Evolutionary conservation across 202 grass and related monocot genomes (phyloP).

Genomic region (Alloteropsis angusta): DNA sequence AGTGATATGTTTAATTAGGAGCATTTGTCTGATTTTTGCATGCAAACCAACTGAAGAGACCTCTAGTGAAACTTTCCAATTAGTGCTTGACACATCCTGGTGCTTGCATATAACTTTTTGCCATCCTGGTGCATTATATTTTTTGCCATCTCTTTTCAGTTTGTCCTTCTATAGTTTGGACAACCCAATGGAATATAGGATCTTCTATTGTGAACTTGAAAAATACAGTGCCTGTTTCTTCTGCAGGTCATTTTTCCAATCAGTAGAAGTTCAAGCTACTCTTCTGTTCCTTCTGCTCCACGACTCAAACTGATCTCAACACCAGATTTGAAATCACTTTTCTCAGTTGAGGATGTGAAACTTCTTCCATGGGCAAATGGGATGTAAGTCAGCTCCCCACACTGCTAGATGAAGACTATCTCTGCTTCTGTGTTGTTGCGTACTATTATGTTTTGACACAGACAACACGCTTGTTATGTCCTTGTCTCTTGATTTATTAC

Average conservation of each 20-base stretch:
- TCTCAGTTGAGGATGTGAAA: conserved; percentile 83
- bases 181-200: neutral
- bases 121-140: neutral
- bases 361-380: conserved; percentile 78
- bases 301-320: conserved; percentile 78
- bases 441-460: neutral
- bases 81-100: neutral
- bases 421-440: neutral
- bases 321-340: conserved; percentile 65
- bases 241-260: conserved; percentile 81
- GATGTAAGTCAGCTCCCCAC: conserved; percentile 57
- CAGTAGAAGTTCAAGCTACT: conserved; percentile 43
- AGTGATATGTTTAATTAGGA: conserved; percentile 9
- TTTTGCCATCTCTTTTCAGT: neutral
- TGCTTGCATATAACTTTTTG: neutral
- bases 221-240: conserved; percentile 27
- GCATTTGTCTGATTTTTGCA: conserved; percentile 11
- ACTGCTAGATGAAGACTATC: conserved; percentile 1
- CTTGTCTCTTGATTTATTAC: neutral
- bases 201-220: conserved; percentile 12
- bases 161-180: neutral
- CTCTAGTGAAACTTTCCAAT: neutral
- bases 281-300: conserved; percentile 59
- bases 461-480: neutral
- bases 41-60: neutral